Conservation (phyloP, 768 basidiomycete species). For the Hygrophorus russula region DNA sequence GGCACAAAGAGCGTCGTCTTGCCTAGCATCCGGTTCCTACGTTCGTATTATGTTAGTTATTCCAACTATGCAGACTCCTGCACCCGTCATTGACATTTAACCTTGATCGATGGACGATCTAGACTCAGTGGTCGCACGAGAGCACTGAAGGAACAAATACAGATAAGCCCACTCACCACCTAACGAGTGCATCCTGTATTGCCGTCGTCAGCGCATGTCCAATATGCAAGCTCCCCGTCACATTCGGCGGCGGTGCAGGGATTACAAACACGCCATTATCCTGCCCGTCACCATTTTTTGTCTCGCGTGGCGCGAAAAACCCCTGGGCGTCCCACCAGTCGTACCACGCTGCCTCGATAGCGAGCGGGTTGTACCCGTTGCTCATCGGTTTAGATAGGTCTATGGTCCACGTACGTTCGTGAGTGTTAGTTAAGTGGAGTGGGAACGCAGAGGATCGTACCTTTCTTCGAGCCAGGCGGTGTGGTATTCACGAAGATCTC, state of each 20-base stretch:
- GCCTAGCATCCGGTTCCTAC: slow-evolving; percentile 92
- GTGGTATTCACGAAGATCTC: slow-evolving; percentile 81
- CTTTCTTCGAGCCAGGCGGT: slow-evolving; percentile 89
- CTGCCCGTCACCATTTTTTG: slow-evolving; percentile 43
- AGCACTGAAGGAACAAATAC: not conserved
- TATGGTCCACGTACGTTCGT: slow-evolving; percentile 17
- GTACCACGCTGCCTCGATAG: slow-evolving; percentile 94
- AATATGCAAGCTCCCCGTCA: slow-evolving; percentile 91
- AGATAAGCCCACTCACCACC: slow-evolving; percentile 51
- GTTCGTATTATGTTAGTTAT: not conserved
- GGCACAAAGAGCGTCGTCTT: slow-evolving; percentile 84
- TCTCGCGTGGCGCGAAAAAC: slow-evolving; percentile 73
- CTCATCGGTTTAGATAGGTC: slow-evolving; percentile 85
- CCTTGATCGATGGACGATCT: no score
- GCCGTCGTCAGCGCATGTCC: slow-evolving; percentile 90
- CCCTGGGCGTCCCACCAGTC: slow-evolving; percentile 94
- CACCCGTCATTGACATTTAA: no score
- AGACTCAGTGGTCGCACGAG: no score
- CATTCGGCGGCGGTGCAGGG: slow-evolving; percentile 89
- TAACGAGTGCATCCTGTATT: slow-evolving; percentile 80
- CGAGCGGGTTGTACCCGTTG: slow-evolving; percentile 89
- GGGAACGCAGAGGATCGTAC: slow-evolving; percentile 25
- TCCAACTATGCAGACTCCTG: not conserved
- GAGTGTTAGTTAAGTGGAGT: not conserved
- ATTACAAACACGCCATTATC: slow-evolving; percentile 72